Evolutionary conservation across 2,329 filamentous ascomycete species (phyloP).

Genomic region (Cytospora piceae): DNA sequence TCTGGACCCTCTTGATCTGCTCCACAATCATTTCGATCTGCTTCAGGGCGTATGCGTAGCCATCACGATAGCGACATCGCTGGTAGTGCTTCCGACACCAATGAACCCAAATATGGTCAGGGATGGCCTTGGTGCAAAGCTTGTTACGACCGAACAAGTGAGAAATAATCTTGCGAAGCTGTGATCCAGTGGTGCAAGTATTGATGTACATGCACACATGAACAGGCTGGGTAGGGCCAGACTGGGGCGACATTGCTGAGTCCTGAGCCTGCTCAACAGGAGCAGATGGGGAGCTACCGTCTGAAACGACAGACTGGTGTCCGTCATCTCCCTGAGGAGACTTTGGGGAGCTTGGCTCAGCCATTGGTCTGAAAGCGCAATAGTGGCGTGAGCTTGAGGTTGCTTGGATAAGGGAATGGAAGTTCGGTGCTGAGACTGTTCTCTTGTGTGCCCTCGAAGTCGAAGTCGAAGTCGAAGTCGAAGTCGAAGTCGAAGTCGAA

Average conservation of each 20-base stretch:
- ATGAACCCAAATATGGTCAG: conserved; percentile 71
- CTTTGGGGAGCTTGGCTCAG: conserved; percentile 37
- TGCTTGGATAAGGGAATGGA: conserved; percentile 39
- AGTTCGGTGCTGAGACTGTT: conserved; percentile 54
- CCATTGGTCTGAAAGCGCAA: conserved; percentile 34
- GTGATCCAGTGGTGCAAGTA: conserved; percentile 62
- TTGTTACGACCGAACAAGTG: conserved; percentile 87
- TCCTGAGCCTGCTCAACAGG: conserved; percentile 8
- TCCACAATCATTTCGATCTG: conserved; percentile 67
- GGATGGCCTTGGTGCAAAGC: conserved; percentile 71
- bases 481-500: conserved; percentile 27
- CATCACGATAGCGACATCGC: conserved; percentile 70
- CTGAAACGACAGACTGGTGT: conserved; percentile 31
- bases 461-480: neutral
- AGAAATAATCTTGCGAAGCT: conserved; percentile 74
- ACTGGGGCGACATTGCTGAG: neutral
- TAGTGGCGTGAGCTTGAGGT: conserved; percentile 29
- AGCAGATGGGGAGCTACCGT: conserved; percentile 23
- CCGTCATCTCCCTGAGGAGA: conserved; percentile 33
- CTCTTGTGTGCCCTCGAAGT: conserved; percentile 49
- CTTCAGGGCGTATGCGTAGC: conserved; percentile 60
- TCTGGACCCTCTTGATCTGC: conserved; percentile 65
- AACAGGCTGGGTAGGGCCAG: conserved; percentile 30
- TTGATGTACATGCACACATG: conserved; percentile 58
- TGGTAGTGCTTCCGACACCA: conserved; percentile 86